Base-by-base conservation (phyloP, 805 yeast genomes). In the Yarrowia bubula region DNA sequence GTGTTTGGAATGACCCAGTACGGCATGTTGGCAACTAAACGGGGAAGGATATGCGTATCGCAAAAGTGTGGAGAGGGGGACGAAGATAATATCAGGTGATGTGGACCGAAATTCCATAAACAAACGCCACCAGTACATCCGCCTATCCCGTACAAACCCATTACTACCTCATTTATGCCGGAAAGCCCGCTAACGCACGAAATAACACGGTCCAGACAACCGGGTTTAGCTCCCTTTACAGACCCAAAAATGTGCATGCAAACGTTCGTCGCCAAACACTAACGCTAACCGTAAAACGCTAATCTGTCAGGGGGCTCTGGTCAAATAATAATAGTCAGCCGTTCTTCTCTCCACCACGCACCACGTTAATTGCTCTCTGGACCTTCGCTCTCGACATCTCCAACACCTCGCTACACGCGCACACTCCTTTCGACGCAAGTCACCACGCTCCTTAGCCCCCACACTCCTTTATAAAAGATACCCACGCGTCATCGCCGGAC, bases 401-500 rank as follows among this genome's bases (percentile, higher is more conserved):
- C 18, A 15, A n/a, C 48, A 42, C n/a, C 18, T n/a, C 42, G 57
- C 57, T 50, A 31, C 42, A 13, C 32, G 32, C 57, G 57, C 57
- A 51, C 58, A 51, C 44, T 51, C 58, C 46, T 53, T 38, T 50
- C 60, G 46, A 33, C 44, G 28, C 37, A 7, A 35, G 43, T 51
- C 58, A 51, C 32, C 37, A 51, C 60, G 39, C 41, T 51, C 60
- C 46, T 51, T 51, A 15, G 2, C 7, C 33, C 53, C 58, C 33
- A 22, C 28, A 22, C 28, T 22, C 28, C 28, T 22, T 22, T 22
- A 22, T 22, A 22, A 14, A 37, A 35, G 3, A 33, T 9, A 28
- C n/a, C 18, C 22, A 46, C 61, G 61, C 61, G 61, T 55, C 61
- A 55, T 55, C 47, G 61, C 61, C 47, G 61, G 61, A 51, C 60